A percentile compares a stretch with the other conserved stretches of the same genome.
Conservation (phyloP, 2,329 filamentous ascomycete species). For the Colletotrichum graminicola region DNA sequence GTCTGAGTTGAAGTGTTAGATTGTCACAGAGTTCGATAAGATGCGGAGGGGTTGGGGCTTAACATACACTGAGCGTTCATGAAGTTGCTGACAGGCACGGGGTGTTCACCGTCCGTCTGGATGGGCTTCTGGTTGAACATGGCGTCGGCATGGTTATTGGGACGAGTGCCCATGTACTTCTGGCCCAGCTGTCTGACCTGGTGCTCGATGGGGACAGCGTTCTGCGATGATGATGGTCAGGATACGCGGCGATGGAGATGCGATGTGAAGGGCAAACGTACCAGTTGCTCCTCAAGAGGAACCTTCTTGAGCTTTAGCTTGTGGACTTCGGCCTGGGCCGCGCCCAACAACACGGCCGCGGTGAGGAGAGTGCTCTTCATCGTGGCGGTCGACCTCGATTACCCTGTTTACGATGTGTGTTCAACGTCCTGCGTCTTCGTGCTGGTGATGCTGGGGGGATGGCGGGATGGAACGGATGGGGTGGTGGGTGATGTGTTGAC, state of each 20-base stretch:
- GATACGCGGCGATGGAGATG: conserved; percentile 9
- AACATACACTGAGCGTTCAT: conserved; percentile 96
- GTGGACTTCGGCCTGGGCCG: conserved; percentile 87
- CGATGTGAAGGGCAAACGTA: conserved; percentile 60
- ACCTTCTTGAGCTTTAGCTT: conserved; percentile 99
- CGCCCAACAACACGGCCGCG: conserved; percentile 84
- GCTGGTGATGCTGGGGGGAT: conserved; percentile 31
- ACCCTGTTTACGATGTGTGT: conserved; percentile 16
- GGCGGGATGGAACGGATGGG: conserved; percentile 17
- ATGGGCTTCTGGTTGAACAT: conserved; percentile 83
- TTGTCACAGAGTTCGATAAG: not conserved
- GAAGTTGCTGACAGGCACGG: conserved; percentile 95
- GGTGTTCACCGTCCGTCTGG: conserved; percentile 76
- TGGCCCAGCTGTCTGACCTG: conserved; percentile 88
- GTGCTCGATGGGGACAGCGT: conserved; percentile 81
- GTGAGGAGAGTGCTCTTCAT: conserved; percentile 91
- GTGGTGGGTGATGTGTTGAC: conserved; percentile 39
- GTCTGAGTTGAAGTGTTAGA: conserved; percentile 66
- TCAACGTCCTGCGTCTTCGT: conserved; percentile 34
- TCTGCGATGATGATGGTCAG: conserved; percentile 59
- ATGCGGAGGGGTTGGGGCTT: not conserved
- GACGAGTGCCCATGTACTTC: conserved; percentile 93
- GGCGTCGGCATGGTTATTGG: conserved; percentile 76
- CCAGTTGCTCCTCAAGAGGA: conserved; percentile 90
- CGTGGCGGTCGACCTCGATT: conserved; percentile 51